Conservation (phyloP, 208 protist species). For the Crithidia sp. region DNA sequence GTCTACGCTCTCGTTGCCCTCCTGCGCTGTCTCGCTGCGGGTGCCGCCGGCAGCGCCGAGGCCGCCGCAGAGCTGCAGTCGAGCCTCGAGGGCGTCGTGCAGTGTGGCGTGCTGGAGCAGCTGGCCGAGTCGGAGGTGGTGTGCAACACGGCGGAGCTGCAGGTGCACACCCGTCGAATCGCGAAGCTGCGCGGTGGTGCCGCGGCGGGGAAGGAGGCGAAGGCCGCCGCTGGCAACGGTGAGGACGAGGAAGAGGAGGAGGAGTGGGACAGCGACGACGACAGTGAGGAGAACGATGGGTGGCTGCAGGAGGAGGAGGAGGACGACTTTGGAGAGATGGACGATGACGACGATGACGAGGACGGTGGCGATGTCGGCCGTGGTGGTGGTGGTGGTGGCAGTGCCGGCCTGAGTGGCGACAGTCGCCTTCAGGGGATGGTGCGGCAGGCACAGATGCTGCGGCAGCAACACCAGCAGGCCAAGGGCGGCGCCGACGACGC, state of each 20-base stretch:
- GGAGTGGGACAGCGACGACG: conserved; percentile 44
- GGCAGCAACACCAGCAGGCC: conserved; percentile 20
- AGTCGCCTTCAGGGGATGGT: conserved; percentile 45
- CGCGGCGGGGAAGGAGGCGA: conserved; percentile 1
- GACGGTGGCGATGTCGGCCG: conserved; percentile 27
- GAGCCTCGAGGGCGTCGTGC: conserved; percentile 47
- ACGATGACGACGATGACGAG: conserved; percentile 34
- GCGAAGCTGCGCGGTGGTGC: conserved; percentile 18
- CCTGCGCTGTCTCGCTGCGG: conserved; percentile 23
- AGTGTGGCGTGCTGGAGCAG: conserved; percentile 50
- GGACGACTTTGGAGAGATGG: conserved; percentile 16
- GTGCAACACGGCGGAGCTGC: conserved; percentile 33
- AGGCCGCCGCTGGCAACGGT: conserved; percentile 18
- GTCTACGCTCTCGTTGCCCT: conserved; percentile 49
- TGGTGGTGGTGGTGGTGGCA: conserved; percentile 40
- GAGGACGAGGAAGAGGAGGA: conserved; percentile 48
- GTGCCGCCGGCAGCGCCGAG: conserved; percentile 2
- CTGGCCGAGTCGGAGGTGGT: conserved; percentile 45
- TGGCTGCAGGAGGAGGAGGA: conserved; percentile 49
- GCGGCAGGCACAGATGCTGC: conserved; percentile 44
- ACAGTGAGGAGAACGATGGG: conserved; percentile 40
- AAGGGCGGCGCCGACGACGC: conserved; percentile 28
- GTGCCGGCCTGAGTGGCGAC: conserved; percentile 25
- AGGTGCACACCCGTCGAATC: conserved; percentile 33
- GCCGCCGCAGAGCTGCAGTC: conserved; percentile 45